phyloP scores from a whole-genome alignment of 768 basidiomycete genomes.

The Pluteus cervinus region DNA sequence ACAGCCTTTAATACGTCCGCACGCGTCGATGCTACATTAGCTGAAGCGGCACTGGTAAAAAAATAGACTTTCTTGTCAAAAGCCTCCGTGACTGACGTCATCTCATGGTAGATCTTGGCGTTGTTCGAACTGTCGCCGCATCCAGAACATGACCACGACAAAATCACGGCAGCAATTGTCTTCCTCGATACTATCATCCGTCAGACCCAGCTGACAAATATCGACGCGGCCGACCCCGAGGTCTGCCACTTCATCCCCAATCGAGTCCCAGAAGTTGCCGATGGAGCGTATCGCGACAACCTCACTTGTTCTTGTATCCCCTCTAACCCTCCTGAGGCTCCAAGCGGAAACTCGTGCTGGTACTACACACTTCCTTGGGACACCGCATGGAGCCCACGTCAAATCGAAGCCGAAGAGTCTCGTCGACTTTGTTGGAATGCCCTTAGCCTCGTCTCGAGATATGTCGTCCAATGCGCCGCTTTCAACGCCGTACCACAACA shows the following conservation, averaged over 20 bases:
- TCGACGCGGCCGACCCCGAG: constrained; percentile 51
- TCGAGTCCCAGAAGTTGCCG: constrained; percentile 28
- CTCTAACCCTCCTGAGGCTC: constrained; percentile 29
- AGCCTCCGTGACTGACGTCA: background rate
- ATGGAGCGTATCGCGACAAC: background rate
- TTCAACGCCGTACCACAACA: constrained; percentile 52
- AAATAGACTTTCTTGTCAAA: background rate
- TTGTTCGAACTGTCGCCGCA: constrained; percentile 75
- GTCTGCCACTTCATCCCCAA: constrained; percentile 45
- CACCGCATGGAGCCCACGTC: constrained; percentile 42
- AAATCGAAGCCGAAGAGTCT: constrained; percentile 63
- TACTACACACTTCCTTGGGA: constrained; percentile 62
- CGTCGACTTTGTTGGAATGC: constrained; percentile 76
- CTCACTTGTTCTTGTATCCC: constrained; percentile 44
- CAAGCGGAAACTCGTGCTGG: constrained; percentile 29
- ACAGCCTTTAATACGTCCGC: constrained; percentile 41
- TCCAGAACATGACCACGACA: constrained; percentile 52
- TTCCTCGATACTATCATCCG: constrained; percentile 62
- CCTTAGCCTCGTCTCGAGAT: constrained; percentile 60
- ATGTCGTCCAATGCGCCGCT: constrained; percentile 63
- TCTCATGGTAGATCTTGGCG: constrained; percentile 53
- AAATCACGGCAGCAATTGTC: constrained; percentile 46
- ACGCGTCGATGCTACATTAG: constrained; percentile 58
- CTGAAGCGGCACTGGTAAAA: constrained; percentile 63
- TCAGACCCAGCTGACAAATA: constrained; percentile 43